phyloP scores from a whole-genome alignment of 345 rosid genomes.

The Gynandropsis gynandra region DNA sequence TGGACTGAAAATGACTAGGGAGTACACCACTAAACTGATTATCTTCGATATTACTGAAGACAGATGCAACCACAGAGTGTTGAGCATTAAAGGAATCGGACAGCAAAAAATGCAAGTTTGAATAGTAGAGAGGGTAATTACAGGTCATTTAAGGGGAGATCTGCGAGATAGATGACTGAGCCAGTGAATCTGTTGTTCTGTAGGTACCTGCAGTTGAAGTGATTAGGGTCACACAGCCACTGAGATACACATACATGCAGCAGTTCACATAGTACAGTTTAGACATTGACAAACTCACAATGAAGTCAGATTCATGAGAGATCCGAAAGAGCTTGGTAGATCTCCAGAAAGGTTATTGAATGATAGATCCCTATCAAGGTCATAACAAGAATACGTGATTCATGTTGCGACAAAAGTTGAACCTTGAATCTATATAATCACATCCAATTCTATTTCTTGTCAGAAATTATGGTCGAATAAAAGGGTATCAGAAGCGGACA shows the following conservation, averaged over 20 bases:
- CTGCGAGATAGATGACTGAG: constrained; percentile 69
- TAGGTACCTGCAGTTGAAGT: constrained; percentile 49
- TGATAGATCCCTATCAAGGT: constrained; percentile 68
- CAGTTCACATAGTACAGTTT: constrained; percentile 6
- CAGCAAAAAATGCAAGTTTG: constrained; percentile 15
- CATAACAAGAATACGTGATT: constrained; percentile 6
- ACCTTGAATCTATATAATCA: constrained; percentile 4
- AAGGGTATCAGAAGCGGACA: constrained; percentile 1
- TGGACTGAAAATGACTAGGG: constrained; percentile 69
- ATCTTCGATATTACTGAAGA: constrained; percentile 66
- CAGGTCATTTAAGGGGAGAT: constrained; percentile 72
- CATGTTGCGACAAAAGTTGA: not conserved
- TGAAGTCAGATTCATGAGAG: constrained; percentile 55
- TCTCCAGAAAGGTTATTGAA: constrained; percentile 76
- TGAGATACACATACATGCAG: constrained; percentile 7
- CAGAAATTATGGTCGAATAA: too few species aligned
- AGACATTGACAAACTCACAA: constrained; percentile 37
- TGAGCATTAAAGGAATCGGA: constrained; percentile 23
- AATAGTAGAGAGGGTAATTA: constrained; percentile 30
- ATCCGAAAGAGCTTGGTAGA: constrained; percentile 74
- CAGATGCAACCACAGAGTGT: constrained; percentile 9
- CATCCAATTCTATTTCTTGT: too few species aligned
- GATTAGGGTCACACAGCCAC: constrained; percentile 10
- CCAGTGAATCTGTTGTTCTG: constrained; percentile 83
- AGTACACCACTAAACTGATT: constrained; percentile 80